A percentile compares a stretch with the other conserved stretches of the same genome.
Evolutionary conservation across 2,329 filamentous ascomycete genomes (phyloP).

Genomic region (Magnaporthales sp.): DNA sequence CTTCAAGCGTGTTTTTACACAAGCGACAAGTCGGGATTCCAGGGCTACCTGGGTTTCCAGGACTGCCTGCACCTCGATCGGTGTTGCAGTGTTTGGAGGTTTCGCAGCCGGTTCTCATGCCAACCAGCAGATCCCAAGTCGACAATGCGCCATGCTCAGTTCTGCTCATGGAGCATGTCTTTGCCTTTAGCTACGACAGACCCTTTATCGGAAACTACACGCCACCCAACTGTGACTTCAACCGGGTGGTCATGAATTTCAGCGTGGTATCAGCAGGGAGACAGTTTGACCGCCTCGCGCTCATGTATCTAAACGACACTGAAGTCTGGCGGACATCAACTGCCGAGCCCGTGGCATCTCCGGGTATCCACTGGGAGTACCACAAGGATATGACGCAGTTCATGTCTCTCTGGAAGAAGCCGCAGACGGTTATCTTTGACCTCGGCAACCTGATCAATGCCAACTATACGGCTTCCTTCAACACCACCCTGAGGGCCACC

Average conservation of each 20-base stretch:
- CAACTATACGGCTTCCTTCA: constrained; percentile 64
- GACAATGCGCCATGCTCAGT: constrained; percentile 34
- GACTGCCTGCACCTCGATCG: not conserved
- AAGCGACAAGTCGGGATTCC: not conserved
- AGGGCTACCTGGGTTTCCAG: not conserved
- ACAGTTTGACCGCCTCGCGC: constrained; percentile 68
- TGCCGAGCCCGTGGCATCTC: constrained; percentile 58
- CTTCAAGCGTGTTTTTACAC: not conserved
- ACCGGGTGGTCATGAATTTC: constrained; percentile 67
- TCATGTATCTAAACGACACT: constrained; percentile 67
- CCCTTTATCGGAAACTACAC: constrained; percentile 62
- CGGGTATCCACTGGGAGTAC: constrained; percentile 68
- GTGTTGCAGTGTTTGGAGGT: constrained; percentile 60
- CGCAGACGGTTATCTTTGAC: constrained; percentile 73
- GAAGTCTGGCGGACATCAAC: constrained; percentile 82
- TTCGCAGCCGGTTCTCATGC: constrained; percentile 53
- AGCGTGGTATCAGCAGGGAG: constrained; percentile 62
- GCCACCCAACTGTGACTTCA: constrained; percentile 62
- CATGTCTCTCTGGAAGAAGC: constrained; percentile 55
- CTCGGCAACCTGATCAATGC: constrained; percentile 64
- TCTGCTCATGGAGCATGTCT: constrained; percentile 61
- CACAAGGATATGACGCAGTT: constrained; percentile 72
- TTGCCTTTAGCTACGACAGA: constrained; percentile 63
- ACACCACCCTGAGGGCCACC: constrained; percentile 64
- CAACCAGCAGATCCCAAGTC: constrained; percentile 16